These are phyloP conservation scores for Andrographis paniculata DNA, from an alignment of 305 asterid species.

Conservation along the genomic window DNA sequence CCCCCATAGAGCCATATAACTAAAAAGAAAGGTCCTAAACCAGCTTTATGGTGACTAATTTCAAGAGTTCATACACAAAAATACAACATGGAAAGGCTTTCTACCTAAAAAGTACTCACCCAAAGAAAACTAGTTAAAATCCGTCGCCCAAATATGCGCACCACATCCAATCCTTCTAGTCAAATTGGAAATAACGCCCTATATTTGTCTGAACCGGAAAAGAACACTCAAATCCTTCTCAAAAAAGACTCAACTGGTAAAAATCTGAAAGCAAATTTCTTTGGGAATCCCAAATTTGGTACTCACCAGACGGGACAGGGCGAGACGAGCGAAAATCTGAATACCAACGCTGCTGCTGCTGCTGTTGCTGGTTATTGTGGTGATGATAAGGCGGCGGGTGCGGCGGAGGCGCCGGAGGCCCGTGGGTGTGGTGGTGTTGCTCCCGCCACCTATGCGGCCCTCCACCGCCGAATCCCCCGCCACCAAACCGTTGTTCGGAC, in stretches of 20 bases:
- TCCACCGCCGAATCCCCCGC: conserved; percentile 31
- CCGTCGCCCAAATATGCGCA: conserved; percentile 8
- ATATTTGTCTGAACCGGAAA: conserved; percentile 11
- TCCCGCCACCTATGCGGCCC: conserved; percentile 60
- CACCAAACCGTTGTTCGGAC: conserved; percentile 38
- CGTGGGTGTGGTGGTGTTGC: conserved; percentile 44
- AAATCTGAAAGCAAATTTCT: neutral
- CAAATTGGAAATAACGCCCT: conserved; percentile 2
- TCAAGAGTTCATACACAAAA: conserved; percentile 10
- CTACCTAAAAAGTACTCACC: conserved; percentile 7
- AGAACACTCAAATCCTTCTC: neutral
- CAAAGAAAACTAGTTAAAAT: neutral
- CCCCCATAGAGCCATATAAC: conserved; percentile 5
- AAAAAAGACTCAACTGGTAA: neutral
- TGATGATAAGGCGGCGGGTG: conserved; percentile 34
- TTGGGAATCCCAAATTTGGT: neutral
- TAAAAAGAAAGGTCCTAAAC: conserved; percentile 12
- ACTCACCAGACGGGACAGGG: conserved; percentile 72
- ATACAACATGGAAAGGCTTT: conserved; percentile 9
- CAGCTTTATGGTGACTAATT: conserved; percentile 7
- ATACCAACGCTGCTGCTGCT: conserved; percentile 43
- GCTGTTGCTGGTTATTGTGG: conserved; percentile 24
- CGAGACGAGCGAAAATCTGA: conserved; percentile 65
- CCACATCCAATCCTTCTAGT: conserved; percentile 8
- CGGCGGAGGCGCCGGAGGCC: conserved; percentile 15